phyloP scores from a whole-genome alignment of 1,139 yeast genomes.

The Suhomyces kunorum region DNA sequence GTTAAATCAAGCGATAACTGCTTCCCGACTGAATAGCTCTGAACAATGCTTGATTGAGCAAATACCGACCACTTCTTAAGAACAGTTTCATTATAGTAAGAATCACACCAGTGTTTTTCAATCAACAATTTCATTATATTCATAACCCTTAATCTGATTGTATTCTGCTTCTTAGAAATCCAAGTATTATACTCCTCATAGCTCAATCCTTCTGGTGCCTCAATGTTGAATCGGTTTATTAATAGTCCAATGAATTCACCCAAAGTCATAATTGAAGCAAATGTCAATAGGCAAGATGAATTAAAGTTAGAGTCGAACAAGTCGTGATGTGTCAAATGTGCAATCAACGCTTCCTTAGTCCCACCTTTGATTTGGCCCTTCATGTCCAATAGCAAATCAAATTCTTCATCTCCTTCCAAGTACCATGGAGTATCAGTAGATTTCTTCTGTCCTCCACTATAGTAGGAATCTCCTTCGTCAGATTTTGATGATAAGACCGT shows the following conservation, averaged over 20 bases:
- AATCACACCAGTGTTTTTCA: conserved; percentile 76
- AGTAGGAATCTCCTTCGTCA: conserved; percentile 41
- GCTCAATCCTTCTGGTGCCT: conserved; percentile 86
- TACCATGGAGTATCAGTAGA: conserved; percentile 69
- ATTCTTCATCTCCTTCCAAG: conserved; percentile 75
- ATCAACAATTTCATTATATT: conserved; percentile 71
- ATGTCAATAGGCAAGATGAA: conserved; percentile 70
- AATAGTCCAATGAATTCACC: conserved; percentile 62
- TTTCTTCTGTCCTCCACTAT: conserved; percentile 38
- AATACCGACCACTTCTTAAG: conserved; percentile 58
- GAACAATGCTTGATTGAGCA: conserved; percentile 50
- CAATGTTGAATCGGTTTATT: conserved; percentile 65
- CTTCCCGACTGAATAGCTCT: conserved; percentile 41
- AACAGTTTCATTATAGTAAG: conserved; percentile 53
- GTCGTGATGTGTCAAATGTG: conserved; percentile 82
- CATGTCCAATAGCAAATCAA: conserved; percentile 67
- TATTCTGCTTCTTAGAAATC: conserved; percentile 69
- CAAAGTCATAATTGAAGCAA: conserved; percentile 74
- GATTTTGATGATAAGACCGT: conserved; percentile 44
- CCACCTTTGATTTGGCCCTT: conserved; percentile 85
- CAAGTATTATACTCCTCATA: conserved; percentile 81
- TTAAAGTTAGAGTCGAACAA: conserved; percentile 68
- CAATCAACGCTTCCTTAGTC: conserved; percentile 74
- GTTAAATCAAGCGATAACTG: conserved; percentile 28
- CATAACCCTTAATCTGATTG: conserved; percentile 69